Evolutionary conservation across 768 basidiomycete species (phyloP), one percentile per base, ranked within the genome.

Genomic region (Crepidotus variabilis): DNA sequence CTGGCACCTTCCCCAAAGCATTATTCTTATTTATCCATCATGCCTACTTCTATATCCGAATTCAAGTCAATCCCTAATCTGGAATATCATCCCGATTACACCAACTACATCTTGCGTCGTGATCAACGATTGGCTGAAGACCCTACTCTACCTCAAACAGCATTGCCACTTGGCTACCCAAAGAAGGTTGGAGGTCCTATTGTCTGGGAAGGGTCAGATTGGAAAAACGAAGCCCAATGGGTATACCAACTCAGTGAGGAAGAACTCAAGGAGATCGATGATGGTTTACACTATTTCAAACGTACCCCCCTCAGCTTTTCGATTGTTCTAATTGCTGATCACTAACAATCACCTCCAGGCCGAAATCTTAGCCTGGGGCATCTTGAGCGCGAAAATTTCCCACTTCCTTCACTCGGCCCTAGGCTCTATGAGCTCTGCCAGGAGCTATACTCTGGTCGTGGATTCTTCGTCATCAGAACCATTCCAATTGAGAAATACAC

Each of bases 401-500:
- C 77, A 1, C 72, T 80, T 13, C 76, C 76, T 1, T 73, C 72
- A 0, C 63, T 80, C 14, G 66, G 74, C 28, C 33, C 66, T 1
- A 67, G 63, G 23, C 68, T 80, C 11, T 54, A 67, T 47, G 68
- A 63, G 11, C 64, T 80, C n/a, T 72, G 76, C 0, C 54, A 72
- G 20, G 76, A 77, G 50, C 67, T 80, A 10, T 76, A 78, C 57
- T 67, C 66, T 20, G 78, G 78, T 6, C 71, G 78, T 48, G 78
- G 78, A 0, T 80, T 80, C 68, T 79, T 78, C 62, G 78, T 80
- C 47, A 52, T 80, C 22, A 70, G 78, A 23, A 72, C 75, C n/a
- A 72, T 80, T 24, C 77, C 76, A 7, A 61, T 79, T 47, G 72
- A 77, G 51, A 68, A 69, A 22, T 78, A 80, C 62, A 67, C 72